phyloP scores from a whole-genome alignment of 2,329 filamentous ascomycete genomes.

The Ceratocystis lukuohia region DNA sequence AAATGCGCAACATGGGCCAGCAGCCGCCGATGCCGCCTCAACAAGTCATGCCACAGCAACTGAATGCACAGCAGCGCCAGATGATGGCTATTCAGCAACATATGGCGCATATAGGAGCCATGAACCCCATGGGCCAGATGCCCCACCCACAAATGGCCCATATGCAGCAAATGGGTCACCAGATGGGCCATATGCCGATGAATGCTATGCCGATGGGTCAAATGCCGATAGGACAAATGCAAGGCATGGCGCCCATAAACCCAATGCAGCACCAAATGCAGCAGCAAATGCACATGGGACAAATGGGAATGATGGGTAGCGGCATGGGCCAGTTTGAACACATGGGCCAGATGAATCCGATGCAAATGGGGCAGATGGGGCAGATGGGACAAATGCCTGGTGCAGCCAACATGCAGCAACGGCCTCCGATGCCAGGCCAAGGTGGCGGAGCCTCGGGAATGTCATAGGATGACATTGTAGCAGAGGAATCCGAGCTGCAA shows the following conservation, averaged over 20 bases:
- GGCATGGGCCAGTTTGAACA: conserved; percentile 17
- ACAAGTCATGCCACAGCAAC: conserved; percentile 14
- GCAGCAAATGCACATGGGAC: conserved; percentile 17
- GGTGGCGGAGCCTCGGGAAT: conserved; percentile 15
- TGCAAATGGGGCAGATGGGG: conserved; percentile 18
- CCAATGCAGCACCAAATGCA: conserved; percentile 17
- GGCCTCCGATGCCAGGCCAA: conserved; percentile 17
- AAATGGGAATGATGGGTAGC: conserved; percentile 18
- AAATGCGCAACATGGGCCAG: conserved; percentile 15
- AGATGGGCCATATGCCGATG: conserved; percentile 19
- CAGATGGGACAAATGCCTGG: conserved; percentile 17
- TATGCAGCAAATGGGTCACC: conserved; percentile 16
- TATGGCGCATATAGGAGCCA: conserved; percentile 15
- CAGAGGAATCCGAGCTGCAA: conserved; percentile 5
- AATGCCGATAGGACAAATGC: conserved; percentile 16
- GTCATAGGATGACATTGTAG: conserved; percentile 18
- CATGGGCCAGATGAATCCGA: conserved; percentile 15
- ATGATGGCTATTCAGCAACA: conserved; percentile 19
- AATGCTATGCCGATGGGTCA: conserved; percentile 18
- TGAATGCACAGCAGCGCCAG: conserved; percentile 16
- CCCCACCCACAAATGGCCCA: conserved; percentile 15
- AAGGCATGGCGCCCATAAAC: conserved; percentile 14
- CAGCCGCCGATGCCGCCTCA: conserved; percentile 16
- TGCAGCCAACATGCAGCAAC: conserved; percentile 11
- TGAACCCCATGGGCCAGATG: conserved; percentile 17